These are phyloP conservation scores for Taiozyma sp. DNA, from an alignment of 1,139 yeast species.

Conservation along the genomic window DNA sequence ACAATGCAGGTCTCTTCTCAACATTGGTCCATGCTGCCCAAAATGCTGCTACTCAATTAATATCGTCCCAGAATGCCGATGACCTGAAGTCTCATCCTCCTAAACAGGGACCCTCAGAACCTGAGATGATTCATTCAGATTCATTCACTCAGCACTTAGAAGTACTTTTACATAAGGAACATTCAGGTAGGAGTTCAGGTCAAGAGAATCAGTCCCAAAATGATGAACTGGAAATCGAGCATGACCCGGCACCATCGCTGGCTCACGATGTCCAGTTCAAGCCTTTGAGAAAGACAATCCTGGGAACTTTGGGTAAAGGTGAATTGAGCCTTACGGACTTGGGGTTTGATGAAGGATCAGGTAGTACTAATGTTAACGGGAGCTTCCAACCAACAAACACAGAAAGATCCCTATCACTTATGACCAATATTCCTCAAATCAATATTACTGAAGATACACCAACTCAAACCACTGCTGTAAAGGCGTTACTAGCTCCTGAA, in stretches of 20 bases:
- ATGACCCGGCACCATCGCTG: background rate
- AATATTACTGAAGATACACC: background rate
- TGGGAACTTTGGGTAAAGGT: slow-evolving; percentile 69
- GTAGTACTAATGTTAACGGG: background rate
- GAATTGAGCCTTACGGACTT: slow-evolving; percentile 57
- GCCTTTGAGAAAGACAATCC: slow-evolving; percentile 50
- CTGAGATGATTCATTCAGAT: background rate
- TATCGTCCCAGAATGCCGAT: slow-evolving; percentile 8
- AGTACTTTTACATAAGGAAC: slow-evolving; percentile 22
- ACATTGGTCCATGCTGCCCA: slow-evolving; percentile 31
- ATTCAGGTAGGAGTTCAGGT: background rate
- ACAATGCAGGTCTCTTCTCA: slow-evolving; percentile 24
- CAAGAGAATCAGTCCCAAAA: background rate
- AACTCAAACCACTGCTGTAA: background rate
- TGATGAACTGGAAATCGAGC: background rate
- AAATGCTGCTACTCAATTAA: slow-evolving; percentile 26
- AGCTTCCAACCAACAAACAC: no score
- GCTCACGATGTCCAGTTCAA: slow-evolving; percentile 42
- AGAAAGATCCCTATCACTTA: background rate
- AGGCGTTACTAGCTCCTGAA: background rate
- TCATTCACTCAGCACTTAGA: slow-evolving; percentile 33
- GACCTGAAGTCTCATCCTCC: slow-evolving; percentile 22
- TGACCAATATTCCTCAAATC: background rate
- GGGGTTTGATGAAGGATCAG: slow-evolving; percentile 26
- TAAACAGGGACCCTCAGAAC: background rate